Base-by-base conservation (phyloP, 805 yeast genomes). In the Candida berthetii region DNA sequence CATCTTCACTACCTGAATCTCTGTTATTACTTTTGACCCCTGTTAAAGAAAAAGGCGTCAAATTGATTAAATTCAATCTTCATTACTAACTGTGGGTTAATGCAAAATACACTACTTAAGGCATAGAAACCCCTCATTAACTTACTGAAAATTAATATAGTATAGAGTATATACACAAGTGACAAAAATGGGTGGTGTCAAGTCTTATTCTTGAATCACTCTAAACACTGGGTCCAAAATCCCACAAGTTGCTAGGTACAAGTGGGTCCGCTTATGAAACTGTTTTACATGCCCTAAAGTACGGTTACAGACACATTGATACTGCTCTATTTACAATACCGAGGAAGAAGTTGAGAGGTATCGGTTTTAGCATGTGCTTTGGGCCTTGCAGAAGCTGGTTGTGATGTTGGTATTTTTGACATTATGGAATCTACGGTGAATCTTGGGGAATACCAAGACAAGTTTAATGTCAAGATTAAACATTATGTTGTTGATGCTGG, bases 231-330 rank as follows among this genome's bases (percentile, higher is more conserved):
- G 93, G 18, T 67, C 65, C 28, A 49, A 53, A 35, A 79, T 85
- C 44, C 91, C 91, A 33, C 72, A 68, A 11, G 66, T 85, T 35
- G 90, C 72, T 84, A 39, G 93, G 95, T 36, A 83, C 93, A 27
- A 84, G 86, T 83, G 65, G 65, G 56, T 76, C 83, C 29, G 58
- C 74, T 18, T 36, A 36, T n/a, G 62, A 68, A 22, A 74, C 91
- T 27, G 86, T 81, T 36, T 59, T 65, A 37, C 54, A 69, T 28
- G 95, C 95, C 8, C 57, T 82, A 44, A 62, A 80, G 48, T 68
- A 69, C 37, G 91, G 91, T 27, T 83, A 83, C 65, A 72, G 78
- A 49, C 95, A 85, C 60, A 80, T 86, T 48, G 95, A 85, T 61
- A 77, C 87, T 18, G 93, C 95, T 27, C 79, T 32, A 69, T 71